phyloP scores from a whole-genome alignment of 805 yeast species.

The Saturnispora halmiae region DNA sequence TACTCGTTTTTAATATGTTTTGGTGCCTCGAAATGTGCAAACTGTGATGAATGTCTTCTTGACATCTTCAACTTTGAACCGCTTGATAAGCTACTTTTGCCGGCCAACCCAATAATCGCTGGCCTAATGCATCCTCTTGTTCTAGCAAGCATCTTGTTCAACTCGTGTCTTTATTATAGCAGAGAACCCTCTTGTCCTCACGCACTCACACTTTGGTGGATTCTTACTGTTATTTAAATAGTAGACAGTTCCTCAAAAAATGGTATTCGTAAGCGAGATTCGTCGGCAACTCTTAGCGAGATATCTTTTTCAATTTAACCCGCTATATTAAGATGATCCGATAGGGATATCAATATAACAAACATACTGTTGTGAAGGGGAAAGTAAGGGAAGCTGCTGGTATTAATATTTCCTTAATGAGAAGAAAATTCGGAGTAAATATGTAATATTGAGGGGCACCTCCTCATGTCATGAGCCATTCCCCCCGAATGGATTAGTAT shows the following conservation, averaged over 20 bases:
- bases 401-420: too few relatives aligned
- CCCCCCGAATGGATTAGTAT: slow-evolving; percentile 1
- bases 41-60: slow-evolving; percentile 32
- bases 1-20: slow-evolving; percentile 56
- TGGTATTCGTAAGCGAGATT: not conserved
- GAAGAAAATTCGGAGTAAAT: not conserved
- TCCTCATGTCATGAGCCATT: slow-evolving; percentile 1
- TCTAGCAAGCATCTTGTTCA: slow-evolving; percentile 11
- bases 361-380: too few relatives aligned
- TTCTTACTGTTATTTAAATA: slow-evolving; percentile 5
- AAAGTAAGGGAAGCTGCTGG: too few relatives aligned
- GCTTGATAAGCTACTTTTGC: not conserved
- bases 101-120: not conserved
- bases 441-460: not conserved
- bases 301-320: not conserved
- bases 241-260: too few relatives aligned
- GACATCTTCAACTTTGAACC: not conserved
- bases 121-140: not conserved
- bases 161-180: too few relatives aligned
- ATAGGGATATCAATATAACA: too few relatives aligned
- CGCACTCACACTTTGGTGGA: too few relatives aligned
- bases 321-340: too few relatives aligned
- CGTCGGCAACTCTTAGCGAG: slow-evolving; percentile 7
- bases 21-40: slow-evolving; percentile 49
- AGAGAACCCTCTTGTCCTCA: too few relatives aligned